Evolutionary conservation across 1,284 basidiomycete genomes (phyloP).

Genomic region (Ganoderma lucidum): DNA sequence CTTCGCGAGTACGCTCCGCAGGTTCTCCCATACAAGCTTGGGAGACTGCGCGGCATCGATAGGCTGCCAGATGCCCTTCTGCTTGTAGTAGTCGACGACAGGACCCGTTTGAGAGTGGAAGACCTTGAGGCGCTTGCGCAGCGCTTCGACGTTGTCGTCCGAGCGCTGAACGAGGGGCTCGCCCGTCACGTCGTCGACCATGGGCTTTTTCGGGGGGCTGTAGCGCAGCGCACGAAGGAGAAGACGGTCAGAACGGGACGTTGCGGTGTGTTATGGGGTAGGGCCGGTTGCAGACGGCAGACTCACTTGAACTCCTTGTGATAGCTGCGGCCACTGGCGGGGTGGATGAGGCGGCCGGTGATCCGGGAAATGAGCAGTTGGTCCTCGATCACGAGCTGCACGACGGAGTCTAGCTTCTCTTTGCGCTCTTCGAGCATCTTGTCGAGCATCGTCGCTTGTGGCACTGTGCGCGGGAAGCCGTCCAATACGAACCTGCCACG

Average conservation of each 20-base stretch:
- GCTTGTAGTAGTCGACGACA: constrained; percentile 97
- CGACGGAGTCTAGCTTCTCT: constrained; percentile 91
- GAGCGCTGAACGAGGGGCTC: constrained; percentile 95
- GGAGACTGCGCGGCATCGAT: constrained; percentile 96
- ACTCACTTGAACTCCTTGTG: constrained; percentile 95
- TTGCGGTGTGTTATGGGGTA: background rate
- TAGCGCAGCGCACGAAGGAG: constrained; percentile 11
- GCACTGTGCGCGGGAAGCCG: constrained; percentile 97
- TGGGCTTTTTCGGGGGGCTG: constrained; percentile 95
- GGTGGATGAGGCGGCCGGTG: constrained; percentile 95
- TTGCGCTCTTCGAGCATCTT: constrained; percentile 85
- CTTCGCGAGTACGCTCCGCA: constrained; percentile 66
- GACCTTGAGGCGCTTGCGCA: constrained; percentile 86
- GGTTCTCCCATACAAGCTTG: constrained; percentile 88
- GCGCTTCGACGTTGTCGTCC: constrained; percentile 93
- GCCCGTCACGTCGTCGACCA: constrained; percentile 94
- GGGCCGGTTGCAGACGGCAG: background rate
- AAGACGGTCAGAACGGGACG: background rate
- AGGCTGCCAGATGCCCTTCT: constrained; percentile 87
- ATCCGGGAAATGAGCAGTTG: constrained; percentile 96
- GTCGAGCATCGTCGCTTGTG: constrained; percentile 98
- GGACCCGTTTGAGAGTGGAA: constrained; percentile 96
- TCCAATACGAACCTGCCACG: constrained; percentile 90
- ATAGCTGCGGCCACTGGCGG: constrained; percentile 89
- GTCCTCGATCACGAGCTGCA: constrained; percentile 94